Conservation (phyloP, 257 asterid species). For the Euphrasia confusa region DNA sequence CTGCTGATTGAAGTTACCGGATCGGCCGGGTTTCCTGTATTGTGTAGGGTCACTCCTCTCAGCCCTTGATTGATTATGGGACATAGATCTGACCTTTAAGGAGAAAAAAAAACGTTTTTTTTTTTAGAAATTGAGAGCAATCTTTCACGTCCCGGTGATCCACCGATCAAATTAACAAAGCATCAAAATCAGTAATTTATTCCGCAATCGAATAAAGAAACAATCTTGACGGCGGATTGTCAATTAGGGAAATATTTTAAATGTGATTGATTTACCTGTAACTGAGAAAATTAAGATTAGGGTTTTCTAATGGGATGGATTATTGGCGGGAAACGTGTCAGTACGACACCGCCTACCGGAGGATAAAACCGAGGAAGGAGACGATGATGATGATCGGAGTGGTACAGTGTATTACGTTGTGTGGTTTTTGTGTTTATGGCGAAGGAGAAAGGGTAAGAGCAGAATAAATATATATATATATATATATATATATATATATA, state of each 20-base stretch:
- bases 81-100: conserved; percentile 42
- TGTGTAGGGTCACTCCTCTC: conserved; percentile 51
- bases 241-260: conserved; percentile 4
- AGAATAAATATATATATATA: conserved; percentile 12
- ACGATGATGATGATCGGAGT: neutral
- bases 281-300: conserved; percentile 29
- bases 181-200: conserved; percentile 7
- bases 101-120: conserved; percentile 20
- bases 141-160: conserved; percentile 33
- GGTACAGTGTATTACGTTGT: conserved; percentile 9
- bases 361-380: neutral
- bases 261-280: conserved; percentile 33
- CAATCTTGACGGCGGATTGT: conserved; percentile 8
- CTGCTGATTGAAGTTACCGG: conserved; percentile 47
- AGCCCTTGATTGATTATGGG: conserved; percentile 52
- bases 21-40: conserved; percentile 43
- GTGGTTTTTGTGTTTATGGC: conserved; percentile 24
- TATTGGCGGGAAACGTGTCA: conserved; percentile 42
- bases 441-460: conserved; percentile 13
- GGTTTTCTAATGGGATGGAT: conserved; percentile 29
- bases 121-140: conserved; percentile 25
- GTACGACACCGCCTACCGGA: conserved; percentile 17
- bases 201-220: conserved; percentile 12
- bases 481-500: no score
- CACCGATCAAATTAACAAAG: conserved; percentile 39